Evolutionary conservation across 768 basidiomycete species (phyloP).

Genomic region (Megacollybia marginata): DNA sequence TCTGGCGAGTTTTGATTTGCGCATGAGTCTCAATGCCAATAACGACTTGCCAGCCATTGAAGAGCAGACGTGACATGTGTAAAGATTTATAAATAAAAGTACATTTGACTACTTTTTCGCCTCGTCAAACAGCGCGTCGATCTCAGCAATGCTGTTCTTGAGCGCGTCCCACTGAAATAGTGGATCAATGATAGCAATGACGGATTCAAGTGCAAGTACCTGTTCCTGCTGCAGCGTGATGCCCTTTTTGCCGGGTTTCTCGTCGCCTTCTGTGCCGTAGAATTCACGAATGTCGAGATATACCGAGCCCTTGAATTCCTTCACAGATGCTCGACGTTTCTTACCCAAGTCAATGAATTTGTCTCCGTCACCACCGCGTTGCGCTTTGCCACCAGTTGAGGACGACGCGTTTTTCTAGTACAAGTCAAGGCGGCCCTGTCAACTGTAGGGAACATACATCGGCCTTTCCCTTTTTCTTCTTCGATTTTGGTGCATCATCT

Average conservation of each 20-base stretch:
- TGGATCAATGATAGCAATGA: not conserved
- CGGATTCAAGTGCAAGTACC: slow-evolving; percentile 25
- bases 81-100: not conserved
- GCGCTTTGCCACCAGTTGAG: too few species aligned
- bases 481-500: too few species aligned
- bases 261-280: slow-evolving; percentile 42
- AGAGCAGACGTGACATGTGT: slow-evolving; percentile 7
- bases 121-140: slow-evolving; percentile 43
- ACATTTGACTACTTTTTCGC: not conserved
- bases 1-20: slow-evolving; percentile 80
- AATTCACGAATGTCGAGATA: slow-evolving; percentile 73
- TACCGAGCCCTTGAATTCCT: slow-evolving; percentile 39
- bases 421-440: too few species aligned
- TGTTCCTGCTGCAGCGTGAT: slow-evolving; percentile 62
- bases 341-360: slow-evolving; percentile 68
- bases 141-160: slow-evolving; percentile 30
- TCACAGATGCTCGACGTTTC: slow-evolving; percentile 59
- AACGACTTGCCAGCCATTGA: slow-evolving; percentile 72
- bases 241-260: slow-evolving; percentile 79
- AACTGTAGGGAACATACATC: too few species aligned
- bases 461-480: too few species aligned
- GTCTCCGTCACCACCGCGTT: slow-evolving; percentile 25
- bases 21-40: slow-evolving; percentile 96
- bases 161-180: slow-evolving; percentile 48
- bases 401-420: too few species aligned